Percentiles rank a stretch among this genome's conserved stretches.
Conservation (phyloP, 1,139 yeast genomes). For the Taiozyma sp. region DNA sequence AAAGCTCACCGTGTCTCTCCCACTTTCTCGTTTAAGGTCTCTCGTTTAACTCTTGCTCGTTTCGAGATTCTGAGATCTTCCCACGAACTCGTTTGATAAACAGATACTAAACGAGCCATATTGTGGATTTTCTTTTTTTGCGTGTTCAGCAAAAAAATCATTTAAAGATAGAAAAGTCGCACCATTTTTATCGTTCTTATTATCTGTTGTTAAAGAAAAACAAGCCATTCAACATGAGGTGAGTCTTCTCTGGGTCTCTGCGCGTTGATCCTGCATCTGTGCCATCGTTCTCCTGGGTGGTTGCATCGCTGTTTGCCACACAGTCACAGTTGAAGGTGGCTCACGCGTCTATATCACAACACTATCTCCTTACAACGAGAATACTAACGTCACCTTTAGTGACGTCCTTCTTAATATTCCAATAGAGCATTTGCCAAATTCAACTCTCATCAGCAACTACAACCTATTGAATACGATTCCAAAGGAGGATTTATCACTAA, state of each 20-base stretch:
- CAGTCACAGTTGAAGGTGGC: neutral
- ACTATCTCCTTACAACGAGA: neutral
- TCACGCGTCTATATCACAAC: neutral
- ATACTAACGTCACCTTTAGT: neutral
- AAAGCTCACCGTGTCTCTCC: neutral
- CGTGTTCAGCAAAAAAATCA: neutral
- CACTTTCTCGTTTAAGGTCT: neutral
- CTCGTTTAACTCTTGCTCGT: neutral
- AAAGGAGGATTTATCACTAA: conserved; percentile 32
- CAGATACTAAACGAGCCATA: neutral
- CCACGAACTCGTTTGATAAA: neutral
- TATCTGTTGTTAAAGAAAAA: neutral
- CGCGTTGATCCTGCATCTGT: neutral
- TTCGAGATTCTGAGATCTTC: neutral
- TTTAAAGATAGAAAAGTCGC: neutral
- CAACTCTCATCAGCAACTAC: neutral
- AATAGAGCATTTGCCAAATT: neutral
- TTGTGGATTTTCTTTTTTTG: neutral
- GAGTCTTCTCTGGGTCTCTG: neutral
- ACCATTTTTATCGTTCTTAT: neutral
- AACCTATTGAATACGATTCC: conserved; percentile 2
- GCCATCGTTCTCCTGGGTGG: neutral
- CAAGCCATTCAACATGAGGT: neutral
- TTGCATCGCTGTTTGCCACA: neutral
- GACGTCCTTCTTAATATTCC: neutral